These are phyloP conservation scores for Pelomyxa schiedti DNA, from an alignment of 78 protist genomes.

Conservation along the genomic window DNA sequence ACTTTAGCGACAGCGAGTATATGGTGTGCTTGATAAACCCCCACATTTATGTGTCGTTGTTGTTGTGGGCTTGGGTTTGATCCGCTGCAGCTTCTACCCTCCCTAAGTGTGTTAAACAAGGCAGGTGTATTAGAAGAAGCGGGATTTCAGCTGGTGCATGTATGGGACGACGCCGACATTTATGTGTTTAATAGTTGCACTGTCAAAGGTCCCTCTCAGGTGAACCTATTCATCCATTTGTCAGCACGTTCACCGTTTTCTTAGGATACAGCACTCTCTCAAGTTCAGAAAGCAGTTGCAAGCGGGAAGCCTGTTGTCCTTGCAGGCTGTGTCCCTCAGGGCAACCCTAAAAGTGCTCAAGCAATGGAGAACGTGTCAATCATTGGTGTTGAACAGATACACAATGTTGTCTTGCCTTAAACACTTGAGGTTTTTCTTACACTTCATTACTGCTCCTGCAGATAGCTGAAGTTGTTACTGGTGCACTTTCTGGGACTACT, in stretches of 20 bases:
- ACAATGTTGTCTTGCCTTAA: no score
- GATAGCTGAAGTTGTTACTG: no score
- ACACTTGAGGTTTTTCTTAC: no score
- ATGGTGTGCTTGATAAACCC: neutral
- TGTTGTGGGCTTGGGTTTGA: no score
- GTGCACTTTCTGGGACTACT: no score
- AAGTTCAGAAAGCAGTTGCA: neutral
- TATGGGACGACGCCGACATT: slow-evolving; percentile 10
- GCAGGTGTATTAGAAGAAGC: slow-evolving; percentile 44
- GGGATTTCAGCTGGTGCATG: slow-evolving; percentile 36
- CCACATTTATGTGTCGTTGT: no score
- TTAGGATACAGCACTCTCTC: neutral
- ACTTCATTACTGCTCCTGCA: no score
- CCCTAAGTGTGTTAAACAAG: slow-evolving; percentile 18
- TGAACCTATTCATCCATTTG: neutral
- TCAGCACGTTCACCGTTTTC: neutral
- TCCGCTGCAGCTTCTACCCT: neutral
- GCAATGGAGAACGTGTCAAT: no score
- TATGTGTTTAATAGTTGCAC: slow-evolving; percentile 62
- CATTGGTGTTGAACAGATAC: no score
- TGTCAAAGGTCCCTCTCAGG: slow-evolving; percentile 58
- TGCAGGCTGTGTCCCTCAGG: slow-evolving; percentile 60
- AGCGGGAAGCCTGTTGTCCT: slow-evolving; percentile 21
- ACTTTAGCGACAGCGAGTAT: slow-evolving; percentile 51
- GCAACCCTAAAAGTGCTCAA: no score